Base-by-base conservation (phyloP, 495 filamentous ascomycete species). In the Penicillium ucsense region DNA sequence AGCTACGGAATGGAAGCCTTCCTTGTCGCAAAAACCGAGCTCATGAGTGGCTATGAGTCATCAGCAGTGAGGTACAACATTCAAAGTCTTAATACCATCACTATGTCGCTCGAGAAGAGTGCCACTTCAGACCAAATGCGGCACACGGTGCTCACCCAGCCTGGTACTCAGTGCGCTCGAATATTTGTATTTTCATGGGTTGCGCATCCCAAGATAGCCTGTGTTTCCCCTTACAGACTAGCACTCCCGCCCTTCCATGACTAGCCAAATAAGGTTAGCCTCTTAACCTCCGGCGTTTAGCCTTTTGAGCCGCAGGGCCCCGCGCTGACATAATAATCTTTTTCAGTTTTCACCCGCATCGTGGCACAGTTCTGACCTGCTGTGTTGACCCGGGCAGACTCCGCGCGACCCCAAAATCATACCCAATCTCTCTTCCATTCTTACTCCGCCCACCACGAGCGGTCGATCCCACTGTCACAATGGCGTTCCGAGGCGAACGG, bases 401-500 rank as follows among this genome's bases (percentile, higher is more conserved):
- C 20, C 20, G 2, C 20, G 20, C 20, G 20, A 20, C 20, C 20
- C 20, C 20, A 20, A 20, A 20, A 20, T 20, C 20, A 20, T 20
- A 20, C 20, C 20, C 20, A 20, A 20, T 49, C 29, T 41, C 47
- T 30, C 47, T 55, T 56, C 38, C 31, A 36, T 11, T 51, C n/a
- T 28, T 3, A 4, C 29, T 2, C 27, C 3, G 11, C 3, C 4
- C 20, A 27, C 28, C 10, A 41, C 28, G 6, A 42, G 20, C 20
- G 20, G 20, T 20, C 20, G 20, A 20, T 20, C 20, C 20, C 20
- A 20, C 20, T 20, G 20, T 20, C 20, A 66, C 11, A 55, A 84
- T 83, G 81, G 71, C 73, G 41, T 68, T 82, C 40, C 72, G 64
- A 37, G 81, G 81, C 38, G 70, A 83, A 49, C 72, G 76, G n/a